These are phyloP conservation scores for Artemisia argyi DNA, from an alignment of 129 eudicot species.

Conservation along the genomic window DNA sequence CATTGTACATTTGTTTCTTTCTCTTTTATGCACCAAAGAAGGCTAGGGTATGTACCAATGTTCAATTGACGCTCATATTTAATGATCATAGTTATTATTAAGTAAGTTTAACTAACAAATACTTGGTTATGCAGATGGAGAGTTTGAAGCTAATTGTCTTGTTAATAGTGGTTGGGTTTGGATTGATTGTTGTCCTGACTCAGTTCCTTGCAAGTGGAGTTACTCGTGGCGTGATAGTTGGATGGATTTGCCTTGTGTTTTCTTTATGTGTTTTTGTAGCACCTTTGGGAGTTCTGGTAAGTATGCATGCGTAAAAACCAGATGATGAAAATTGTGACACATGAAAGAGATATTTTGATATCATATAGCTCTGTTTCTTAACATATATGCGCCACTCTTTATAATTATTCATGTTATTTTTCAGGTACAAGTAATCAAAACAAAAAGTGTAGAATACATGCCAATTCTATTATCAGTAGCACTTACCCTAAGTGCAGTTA, in stretches of 20 bases:
- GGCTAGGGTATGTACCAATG: conserved; percentile 24
- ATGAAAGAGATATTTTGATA: neutral
- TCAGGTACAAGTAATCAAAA: conserved; percentile 75
- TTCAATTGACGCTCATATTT: too few relatives aligned
- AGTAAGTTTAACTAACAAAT: neutral
- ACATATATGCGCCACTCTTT: neutral
- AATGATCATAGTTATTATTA: too few relatives aligned
- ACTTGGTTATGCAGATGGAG: conserved; percentile 41
- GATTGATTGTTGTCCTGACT: conserved; percentile 49
- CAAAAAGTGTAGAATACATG: conserved; percentile 89
- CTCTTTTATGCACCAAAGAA: conserved; percentile 59
- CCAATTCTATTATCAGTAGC: conserved; percentile 70
- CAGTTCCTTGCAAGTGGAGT: conserved; percentile 40
- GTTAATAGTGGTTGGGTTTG: conserved; percentile 52
- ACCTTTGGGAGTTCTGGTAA: conserved; percentile 65
- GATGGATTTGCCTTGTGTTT: conserved; percentile 85
- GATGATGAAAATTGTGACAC: neutral
- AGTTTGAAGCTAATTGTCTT: conserved; percentile 43
- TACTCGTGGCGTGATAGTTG: conserved; percentile 52
- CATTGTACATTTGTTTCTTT: conserved; percentile 56
- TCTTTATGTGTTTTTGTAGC: conserved; percentile 72
- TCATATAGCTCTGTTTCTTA: neutral
- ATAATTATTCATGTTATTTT: neutral
- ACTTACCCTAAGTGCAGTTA: conserved; percentile 78
- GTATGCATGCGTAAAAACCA: neutral